Percentiles rank a stretch among this genome's conserved stretches.
Evolutionary conservation across 2,329 filamentous ascomycete species (phyloP).

Genomic region (Aspergillus transmontanensis): DNA sequence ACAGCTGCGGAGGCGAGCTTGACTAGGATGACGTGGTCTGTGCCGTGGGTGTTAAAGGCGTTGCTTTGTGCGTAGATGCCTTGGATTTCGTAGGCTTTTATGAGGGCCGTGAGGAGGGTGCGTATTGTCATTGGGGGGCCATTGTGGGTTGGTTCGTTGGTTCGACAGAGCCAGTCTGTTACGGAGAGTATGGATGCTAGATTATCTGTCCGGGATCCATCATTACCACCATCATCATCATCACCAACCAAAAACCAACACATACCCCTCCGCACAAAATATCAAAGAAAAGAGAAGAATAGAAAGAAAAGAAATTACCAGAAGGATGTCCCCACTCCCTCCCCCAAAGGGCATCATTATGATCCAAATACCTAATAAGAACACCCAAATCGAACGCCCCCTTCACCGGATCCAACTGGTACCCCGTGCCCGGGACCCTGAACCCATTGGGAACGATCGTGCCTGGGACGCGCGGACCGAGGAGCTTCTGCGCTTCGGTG

Average conservation of each 20-base stretch:
- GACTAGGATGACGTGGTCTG: conserved; percentile 48
- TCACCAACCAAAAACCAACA: too few relatives aligned
- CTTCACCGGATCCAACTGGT: conserved; percentile 39
- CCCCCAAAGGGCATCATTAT: conserved; percentile 45
- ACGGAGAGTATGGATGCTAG: conserved; percentile 41
- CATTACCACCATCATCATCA: background rate
- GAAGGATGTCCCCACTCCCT: conserved; percentile 50
- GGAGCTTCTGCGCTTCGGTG: conserved; percentile 18
- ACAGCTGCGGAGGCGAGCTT: conserved; percentile 46
- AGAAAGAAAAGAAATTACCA: conserved; percentile 19
- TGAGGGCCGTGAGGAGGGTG: conserved; percentile 35
- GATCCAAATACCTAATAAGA: conserved; percentile 46
- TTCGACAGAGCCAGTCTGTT: conserved; percentile 35
- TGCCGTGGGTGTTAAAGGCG: conserved; percentile 42
- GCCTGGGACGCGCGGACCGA: conserved; percentile 19
- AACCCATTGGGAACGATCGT: conserved; percentile 35
- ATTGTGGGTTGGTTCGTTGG: conserved; percentile 1
- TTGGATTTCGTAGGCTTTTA: conserved; percentile 50
- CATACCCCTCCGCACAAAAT: too few relatives aligned
- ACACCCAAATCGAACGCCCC: conserved; percentile 44
- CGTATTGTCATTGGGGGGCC: conserved; percentile 34
- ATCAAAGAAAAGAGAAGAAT: background rate
- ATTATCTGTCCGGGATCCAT: conserved; percentile 37
- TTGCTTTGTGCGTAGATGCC: conserved; percentile 41
- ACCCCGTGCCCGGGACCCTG: conserved; percentile 41